These are phyloP conservation scores for Paecilomyces fulvus DNA, from an alignment of 2,329 filamentous ascomycete species.

Conservation along the genomic window DNA sequence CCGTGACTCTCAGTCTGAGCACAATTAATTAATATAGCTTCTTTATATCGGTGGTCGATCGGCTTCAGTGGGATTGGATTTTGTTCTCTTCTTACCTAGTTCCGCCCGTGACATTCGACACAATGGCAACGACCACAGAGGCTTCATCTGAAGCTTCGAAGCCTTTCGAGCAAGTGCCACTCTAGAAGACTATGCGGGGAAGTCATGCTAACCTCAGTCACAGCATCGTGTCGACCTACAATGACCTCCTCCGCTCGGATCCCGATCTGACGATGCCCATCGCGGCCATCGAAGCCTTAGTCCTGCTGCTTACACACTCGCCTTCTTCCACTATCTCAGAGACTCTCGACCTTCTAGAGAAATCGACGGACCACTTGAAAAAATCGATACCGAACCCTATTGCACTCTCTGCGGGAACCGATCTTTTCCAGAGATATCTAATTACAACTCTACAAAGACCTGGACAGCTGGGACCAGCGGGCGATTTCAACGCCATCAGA, in stretches of 20 bases:
- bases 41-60: not conserved
- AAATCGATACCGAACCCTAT: constrained; percentile 76
- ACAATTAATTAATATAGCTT: not conserved
- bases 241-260: constrained; percentile 57
- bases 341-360: constrained; percentile 76
- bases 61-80: not conserved
- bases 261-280: constrained; percentile 90
- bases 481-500: constrained; percentile 75
- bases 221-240: constrained; percentile 58
- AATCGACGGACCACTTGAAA: constrained; percentile 69
- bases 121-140: constrained; percentile 21
- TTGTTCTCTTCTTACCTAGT: not conserved
- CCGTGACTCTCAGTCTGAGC: not conserved
- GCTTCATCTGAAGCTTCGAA: constrained; percentile 17
- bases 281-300: constrained; percentile 84
- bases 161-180: constrained; percentile 29
- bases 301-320: constrained; percentile 71
- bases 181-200: not conserved
- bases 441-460: constrained; percentile 60
- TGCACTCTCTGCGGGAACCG: constrained; percentile 84
- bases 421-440: constrained; percentile 91
- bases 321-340: constrained; percentile 84
- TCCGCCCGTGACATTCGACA: constrained; percentile 1
- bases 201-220: constrained; percentile 11
- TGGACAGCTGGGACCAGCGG: constrained; percentile 41